A percentile compares a stretch with the other conserved stretches of the same genome.
These are phyloP conservation scores for Claviceps sp. DNA, from an alignment of 2,329 filamentous ascomycete species.

Conservation along the genomic window DNA sequence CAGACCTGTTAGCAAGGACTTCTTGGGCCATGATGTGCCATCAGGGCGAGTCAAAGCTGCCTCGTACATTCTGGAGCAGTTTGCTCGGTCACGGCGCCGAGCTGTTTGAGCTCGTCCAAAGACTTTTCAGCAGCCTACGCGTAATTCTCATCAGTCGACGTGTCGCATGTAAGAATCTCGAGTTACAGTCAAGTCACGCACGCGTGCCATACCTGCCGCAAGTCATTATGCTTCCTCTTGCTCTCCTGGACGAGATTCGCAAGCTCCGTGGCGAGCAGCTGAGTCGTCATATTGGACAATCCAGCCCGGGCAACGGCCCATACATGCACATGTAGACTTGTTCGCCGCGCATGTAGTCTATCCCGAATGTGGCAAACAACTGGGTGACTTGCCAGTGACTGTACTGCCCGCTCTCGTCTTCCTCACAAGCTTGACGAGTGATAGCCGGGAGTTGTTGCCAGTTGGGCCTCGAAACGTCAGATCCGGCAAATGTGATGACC, in stretches of 20 bases:
- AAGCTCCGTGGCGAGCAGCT: conserved; percentile 79
- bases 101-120: conserved; percentile 66
- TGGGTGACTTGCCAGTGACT: no score
- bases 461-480: not conserved
- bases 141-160: not conserved
- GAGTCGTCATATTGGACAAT: conserved; percentile 62
- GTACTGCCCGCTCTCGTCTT: not conserved
- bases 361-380: not conserved
- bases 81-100: conserved; percentile 21
- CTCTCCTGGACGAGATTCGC: conserved; percentile 88
- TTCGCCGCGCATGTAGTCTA: conserved; percentile 15
- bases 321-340: conserved; percentile 11
- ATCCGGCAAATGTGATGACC: no score
- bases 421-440: not conserved
- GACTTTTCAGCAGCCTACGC: conserved; percentile 84
- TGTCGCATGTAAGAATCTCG: not conserved
- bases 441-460: not conserved
- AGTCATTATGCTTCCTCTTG: conserved; percentile 83
- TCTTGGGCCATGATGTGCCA: conserved; percentile 7
- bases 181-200: not conserved
- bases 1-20: conserved; percentile 6
- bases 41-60: not conserved
- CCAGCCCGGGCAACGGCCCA: conserved; percentile 12
- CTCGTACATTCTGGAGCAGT: conserved; percentile 24
- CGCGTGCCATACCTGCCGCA: conserved; percentile 50